Evolutionary conservation across 108 stramenopile species (phyloP).

Genomic region (Seminavis robusta): DNA sequence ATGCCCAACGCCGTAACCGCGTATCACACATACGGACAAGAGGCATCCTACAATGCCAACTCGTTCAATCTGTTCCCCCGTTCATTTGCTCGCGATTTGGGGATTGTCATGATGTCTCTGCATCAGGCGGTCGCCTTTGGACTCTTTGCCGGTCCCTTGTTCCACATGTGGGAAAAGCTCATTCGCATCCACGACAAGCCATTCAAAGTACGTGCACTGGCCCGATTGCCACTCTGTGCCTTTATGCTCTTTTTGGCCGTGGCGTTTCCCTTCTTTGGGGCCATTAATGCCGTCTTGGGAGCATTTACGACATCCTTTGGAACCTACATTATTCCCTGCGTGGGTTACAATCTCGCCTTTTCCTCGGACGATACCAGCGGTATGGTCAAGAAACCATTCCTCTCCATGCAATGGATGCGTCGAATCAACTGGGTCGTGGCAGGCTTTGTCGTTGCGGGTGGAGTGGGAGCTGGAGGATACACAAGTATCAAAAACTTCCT

Average conservation of each 20-base stretch:
- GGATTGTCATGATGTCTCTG: slow-evolving; percentile 13
- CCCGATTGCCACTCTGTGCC: slow-evolving; percentile 5
- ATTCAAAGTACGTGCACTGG: slow-evolving; percentile 11
- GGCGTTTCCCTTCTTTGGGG: slow-evolving; percentile 21
- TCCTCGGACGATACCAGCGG: neutral
- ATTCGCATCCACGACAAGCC: slow-evolving; percentile 8
- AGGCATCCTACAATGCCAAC: slow-evolving; percentile 5
- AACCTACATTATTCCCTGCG: slow-evolving; percentile 17
- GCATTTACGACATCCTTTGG: slow-evolving; percentile 22
- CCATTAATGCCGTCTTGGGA: slow-evolving; percentile 18
- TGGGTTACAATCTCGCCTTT: slow-evolving; percentile 17
- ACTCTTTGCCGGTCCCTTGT: slow-evolving; percentile 14
- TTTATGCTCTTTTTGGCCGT: slow-evolving; percentile 14
- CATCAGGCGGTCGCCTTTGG: slow-evolving; percentile 19
- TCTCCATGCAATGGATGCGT: neutral
- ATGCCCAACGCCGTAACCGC: slow-evolving; percentile 16
- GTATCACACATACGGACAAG: slow-evolving; percentile 12
- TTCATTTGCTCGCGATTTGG: slow-evolving; percentile 10
- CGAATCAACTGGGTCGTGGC: neutral
- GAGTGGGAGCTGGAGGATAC: slow-evolving; percentile 15
- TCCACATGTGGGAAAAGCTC: slow-evolving; percentile 22
- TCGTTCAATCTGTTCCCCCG: slow-evolving; percentile 8
- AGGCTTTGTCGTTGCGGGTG: neutral
- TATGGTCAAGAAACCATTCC: slow-evolving; percentile 7
- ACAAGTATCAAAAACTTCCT: slow-evolving; percentile 8